These are phyloP conservation scores for Candida maris DNA, from an alignment of 805 yeast genomes.

Conservation along the genomic window DNA sequence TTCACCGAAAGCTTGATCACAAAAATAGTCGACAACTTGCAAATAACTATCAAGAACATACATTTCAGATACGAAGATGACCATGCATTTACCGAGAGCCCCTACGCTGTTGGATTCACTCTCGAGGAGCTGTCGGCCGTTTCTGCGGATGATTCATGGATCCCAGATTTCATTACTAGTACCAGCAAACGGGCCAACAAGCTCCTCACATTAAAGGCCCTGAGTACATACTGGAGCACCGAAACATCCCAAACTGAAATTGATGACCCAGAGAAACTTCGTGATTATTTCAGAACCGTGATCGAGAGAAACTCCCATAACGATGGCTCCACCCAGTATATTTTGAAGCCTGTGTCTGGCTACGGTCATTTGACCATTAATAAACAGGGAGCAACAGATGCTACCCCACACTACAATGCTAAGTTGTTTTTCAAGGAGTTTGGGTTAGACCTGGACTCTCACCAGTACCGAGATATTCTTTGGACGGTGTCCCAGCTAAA, in stretches of 20 bases:
- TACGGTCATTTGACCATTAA: constrained; percentile 77
- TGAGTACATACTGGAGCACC: constrained; percentile 84
- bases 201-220: constrained; percentile 65
- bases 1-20: constrained; percentile 85
- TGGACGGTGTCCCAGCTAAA: constrained; percentile 80
- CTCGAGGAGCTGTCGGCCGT: constrained; percentile 86
- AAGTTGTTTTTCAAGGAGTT: constrained; percentile 84
- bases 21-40: constrained; percentile 89
- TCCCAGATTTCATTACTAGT: constrained; percentile 76
- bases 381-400: constrained; percentile 70
- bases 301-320: constrained; percentile 32
- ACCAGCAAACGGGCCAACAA: constrained; percentile 68
- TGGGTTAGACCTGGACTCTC: constrained; percentile 78
- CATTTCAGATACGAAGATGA: constrained; percentile 90
- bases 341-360: constrained; percentile 87
- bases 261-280: constrained; percentile 46
- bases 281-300: constrained; percentile 44
- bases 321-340: constrained; percentile 42
- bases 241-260: constrained; percentile 46
- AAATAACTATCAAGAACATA: constrained; percentile 84
- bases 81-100: constrained; percentile 61
- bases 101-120: constrained; percentile 81
- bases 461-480: constrained; percentile 78
- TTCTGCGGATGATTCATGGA: constrained; percentile 83
- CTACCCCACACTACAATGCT: constrained; percentile 64